A percentile compares a stretch with the other conserved stretches of the same genome.
Conservation (phyloP, 2,329 filamentous ascomycete genomes). For the Cadophora malorum region DNA sequence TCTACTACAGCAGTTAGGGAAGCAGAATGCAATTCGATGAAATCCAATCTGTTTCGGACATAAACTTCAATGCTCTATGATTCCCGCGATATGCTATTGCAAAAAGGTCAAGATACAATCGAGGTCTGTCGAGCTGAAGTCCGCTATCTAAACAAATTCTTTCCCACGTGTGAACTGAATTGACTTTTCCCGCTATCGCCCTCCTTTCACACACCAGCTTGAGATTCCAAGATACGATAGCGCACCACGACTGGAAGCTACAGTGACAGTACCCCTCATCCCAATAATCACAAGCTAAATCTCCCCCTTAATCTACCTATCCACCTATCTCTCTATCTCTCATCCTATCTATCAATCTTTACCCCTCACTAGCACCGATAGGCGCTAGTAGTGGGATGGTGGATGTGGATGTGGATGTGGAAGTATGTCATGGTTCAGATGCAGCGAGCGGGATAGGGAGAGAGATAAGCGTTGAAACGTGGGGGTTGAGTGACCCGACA, state of each 20-base stretch:
- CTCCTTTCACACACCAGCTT: not conserved
- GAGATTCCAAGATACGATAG: too few species aligned
- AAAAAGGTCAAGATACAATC: too few species aligned
- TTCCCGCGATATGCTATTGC: not conserved
- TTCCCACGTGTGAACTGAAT: not conserved
- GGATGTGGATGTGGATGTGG: not conserved
- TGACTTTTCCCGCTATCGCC: not conserved
- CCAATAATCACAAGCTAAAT: too few species aligned
- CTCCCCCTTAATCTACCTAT: too few species aligned
- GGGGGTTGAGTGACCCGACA: not conserved
- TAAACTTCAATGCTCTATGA: not conserved
- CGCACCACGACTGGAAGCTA: too few species aligned
- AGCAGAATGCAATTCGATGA: not conserved
- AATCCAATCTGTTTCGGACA: not conserved
- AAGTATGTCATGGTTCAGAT: not conserved
- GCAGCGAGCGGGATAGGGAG: too few species aligned
- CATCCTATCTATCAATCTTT: not conserved
- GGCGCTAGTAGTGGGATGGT: not conserved
- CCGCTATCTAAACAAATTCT: too few species aligned
- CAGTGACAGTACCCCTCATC: too few species aligned
- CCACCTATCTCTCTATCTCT: not conserved
- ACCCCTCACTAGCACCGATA: conserved; percentile 6
- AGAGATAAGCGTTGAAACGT: conserved; percentile 15
- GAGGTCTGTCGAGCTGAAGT: too few species aligned
- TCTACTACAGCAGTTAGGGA: conserved; percentile 8